These are phyloP conservation scores for Aquilaria sinensis DNA, from an alignment of 345 rosid species.

Conservation along the genomic window DNA sequence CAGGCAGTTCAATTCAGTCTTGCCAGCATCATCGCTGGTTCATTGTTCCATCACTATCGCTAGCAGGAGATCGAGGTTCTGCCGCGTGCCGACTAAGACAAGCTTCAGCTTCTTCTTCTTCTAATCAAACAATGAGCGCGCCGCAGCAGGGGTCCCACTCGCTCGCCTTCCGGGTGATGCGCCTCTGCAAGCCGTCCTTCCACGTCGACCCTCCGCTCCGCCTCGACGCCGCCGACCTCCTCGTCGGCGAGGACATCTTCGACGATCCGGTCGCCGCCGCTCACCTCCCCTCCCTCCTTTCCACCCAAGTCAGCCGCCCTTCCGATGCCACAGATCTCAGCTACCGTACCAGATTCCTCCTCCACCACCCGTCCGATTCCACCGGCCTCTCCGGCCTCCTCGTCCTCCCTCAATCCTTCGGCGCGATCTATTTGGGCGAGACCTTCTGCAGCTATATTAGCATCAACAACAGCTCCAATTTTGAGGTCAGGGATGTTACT, in stretches of 20 bases:
- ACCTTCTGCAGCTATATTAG: slow-evolving; percentile 91
- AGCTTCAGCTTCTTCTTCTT: background rate
- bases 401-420: slow-evolving; percentile 96
- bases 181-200: slow-evolving; percentile 86
- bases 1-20: too few species aligned
- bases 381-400: slow-evolving; percentile 92
- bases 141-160: slow-evolving; percentile 72
- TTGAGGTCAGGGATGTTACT: slow-evolving; percentile 75
- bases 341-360: slow-evolving; percentile 63
- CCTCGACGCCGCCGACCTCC: slow-evolving; percentile 77
- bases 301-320: slow-evolving; percentile 21
- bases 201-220: slow-evolving; percentile 83
- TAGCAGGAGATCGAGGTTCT: too few species aligned
- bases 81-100: too few species aligned
- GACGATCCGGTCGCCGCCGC: slow-evolving; percentile 76
- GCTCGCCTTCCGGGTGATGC: slow-evolving; percentile 94
- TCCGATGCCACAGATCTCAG: slow-evolving; percentile 56
- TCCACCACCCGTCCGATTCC: slow-evolving; percentile 65
- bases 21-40: too few species aligned
- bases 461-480: slow-evolving; percentile 81
- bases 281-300: slow-evolving; percentile 41
- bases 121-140: slow-evolving; percentile 34
- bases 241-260: slow-evolving; percentile 88
- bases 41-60: too few species aligned
- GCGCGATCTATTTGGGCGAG: slow-evolving; percentile 94